Conservation (phyloP, 2,329 filamentous ascomycete genomes). For the Hypomyces perniciosus region DNA sequence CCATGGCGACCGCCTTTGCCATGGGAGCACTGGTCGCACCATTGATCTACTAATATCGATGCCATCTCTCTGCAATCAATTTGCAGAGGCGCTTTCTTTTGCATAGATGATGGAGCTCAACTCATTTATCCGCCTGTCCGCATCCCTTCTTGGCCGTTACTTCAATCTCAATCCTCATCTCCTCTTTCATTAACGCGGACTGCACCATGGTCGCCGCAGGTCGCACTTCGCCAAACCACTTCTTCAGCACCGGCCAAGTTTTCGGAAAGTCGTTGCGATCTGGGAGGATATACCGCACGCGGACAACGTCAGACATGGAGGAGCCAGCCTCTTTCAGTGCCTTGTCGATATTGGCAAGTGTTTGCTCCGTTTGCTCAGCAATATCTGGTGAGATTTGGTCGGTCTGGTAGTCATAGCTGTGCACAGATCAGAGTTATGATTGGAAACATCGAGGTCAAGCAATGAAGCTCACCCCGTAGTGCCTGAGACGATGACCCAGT, state of each 20-base stretch:
- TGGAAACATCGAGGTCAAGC: not conserved
- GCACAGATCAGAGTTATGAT: not conserved
- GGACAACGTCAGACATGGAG: slow-evolving; percentile 40
- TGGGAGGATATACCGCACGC: slow-evolving; percentile 48
- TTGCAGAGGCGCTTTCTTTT: not conserved
- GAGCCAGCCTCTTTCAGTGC: slow-evolving; percentile 40
- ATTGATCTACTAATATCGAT: slow-evolving; percentile 20
- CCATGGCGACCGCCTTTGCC: slow-evolving; percentile 52
- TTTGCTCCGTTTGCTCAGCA: slow-evolving; percentile 44
- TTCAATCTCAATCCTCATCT: slow-evolving; percentile 40
- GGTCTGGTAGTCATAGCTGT: slow-evolving; percentile 46
- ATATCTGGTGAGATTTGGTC: slow-evolving; percentile 39
- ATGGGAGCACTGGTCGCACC: slow-evolving; percentile 35
- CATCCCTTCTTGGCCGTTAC: slow-evolving; percentile 33
- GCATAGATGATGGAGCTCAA: not conserved
- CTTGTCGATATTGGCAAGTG: slow-evolving; percentile 39
- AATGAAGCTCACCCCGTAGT: slow-evolving; percentile 42
- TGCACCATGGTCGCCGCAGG: slow-evolving; percentile 51
- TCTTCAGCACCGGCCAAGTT: slow-evolving; percentile 45
- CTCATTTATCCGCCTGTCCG: slow-evolving; percentile 2
- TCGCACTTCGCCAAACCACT: slow-evolving; percentile 43
- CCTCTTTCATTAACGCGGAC: slow-evolving; percentile 44
- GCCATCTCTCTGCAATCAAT: not conserved
- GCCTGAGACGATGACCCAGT: slow-evolving; percentile 48
- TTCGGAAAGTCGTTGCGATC: slow-evolving; percentile 40